These are phyloP conservation scores for Amoebophrya sp. DNA, from an alignment of 169 alveolate species.

Conservation along the genomic window DNA sequence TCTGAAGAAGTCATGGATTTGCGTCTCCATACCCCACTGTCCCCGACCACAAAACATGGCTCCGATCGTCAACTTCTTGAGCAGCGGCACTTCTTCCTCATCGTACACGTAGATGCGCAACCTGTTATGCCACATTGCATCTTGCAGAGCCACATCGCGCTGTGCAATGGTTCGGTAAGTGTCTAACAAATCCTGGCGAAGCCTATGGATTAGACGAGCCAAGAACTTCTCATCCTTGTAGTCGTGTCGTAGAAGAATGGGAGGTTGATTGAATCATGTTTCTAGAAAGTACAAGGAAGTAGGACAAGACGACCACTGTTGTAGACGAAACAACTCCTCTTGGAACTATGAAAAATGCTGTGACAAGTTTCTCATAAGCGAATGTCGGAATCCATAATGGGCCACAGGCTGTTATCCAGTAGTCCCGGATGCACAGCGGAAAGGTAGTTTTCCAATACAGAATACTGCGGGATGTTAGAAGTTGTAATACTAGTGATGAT, in stretches of 20 bases:
- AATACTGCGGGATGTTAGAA: constrained; percentile 16
- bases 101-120: neutral
- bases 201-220: no score
- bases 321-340: no score
- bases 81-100: constrained; percentile 25
- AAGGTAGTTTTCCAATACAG: neutral
- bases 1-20: constrained; percentile 14
- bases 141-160: neutral
- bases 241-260: no score
- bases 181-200: neutral
- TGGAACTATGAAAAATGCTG: no score
- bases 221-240: no score
- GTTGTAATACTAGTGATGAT: no score
- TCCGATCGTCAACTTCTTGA: neutral
- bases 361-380: no score
- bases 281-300: no score
- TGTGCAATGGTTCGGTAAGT: neutral
- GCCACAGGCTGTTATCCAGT: neutral
- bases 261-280: no score
- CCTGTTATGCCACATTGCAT: neutral
- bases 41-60: constrained; percentile 31
- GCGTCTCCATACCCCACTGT: constrained; percentile 34
- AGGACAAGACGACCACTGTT: no score
- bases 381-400: neutral
- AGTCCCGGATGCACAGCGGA: constrained; percentile 8